These are phyloP conservation scores for Madurella fahalii DNA, from an alignment of 2,329 filamentous ascomycete genomes.

Conservation along the genomic window DNA sequence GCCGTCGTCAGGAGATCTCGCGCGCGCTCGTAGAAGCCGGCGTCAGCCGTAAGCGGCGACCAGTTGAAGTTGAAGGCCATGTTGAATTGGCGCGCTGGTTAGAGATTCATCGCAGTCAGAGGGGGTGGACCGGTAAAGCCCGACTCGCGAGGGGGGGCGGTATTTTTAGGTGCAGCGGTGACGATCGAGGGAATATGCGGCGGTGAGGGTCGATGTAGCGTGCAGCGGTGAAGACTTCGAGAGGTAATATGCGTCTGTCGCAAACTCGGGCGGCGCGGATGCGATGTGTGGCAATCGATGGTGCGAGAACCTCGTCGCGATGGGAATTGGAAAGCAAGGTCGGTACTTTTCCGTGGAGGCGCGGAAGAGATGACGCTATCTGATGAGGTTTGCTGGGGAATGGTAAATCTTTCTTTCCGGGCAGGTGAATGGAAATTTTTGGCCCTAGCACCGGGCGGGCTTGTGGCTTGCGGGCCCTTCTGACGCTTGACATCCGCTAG, in stretches of 20 bases:
- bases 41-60: constrained; percentile 96
- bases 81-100: constrained; percentile 43
- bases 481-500: not conserved
- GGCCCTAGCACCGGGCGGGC: constrained; percentile 4
- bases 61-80: constrained; percentile 99
- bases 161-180: not conserved
- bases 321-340: not conserved
- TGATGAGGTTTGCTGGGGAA: constrained; percentile 10
- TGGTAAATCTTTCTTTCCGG: constrained; percentile 14
- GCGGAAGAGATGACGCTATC: constrained; percentile 25
- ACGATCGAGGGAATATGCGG: not conserved
- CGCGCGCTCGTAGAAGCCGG: constrained; percentile 81
- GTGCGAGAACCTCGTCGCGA: constrained; percentile 4
- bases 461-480: constrained; percentile 4
- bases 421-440: constrained; percentile 25
- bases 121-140: constrained; percentile 15
- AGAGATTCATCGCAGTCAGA: constrained; percentile 25
- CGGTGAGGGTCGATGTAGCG: too few relatives aligned
- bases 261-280: not conserved
- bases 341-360: constrained; percentile 7
- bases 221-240: not conserved
- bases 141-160: constrained; percentile 2
- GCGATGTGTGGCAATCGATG: not conserved
- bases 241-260: not conserved
- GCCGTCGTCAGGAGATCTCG: constrained; percentile 92